Evolutionary conservation across 441 rosid genomes (phyloP), one percentile per base, ranked within the genome.

Genomic region (Syzygium malaccense): DNA sequence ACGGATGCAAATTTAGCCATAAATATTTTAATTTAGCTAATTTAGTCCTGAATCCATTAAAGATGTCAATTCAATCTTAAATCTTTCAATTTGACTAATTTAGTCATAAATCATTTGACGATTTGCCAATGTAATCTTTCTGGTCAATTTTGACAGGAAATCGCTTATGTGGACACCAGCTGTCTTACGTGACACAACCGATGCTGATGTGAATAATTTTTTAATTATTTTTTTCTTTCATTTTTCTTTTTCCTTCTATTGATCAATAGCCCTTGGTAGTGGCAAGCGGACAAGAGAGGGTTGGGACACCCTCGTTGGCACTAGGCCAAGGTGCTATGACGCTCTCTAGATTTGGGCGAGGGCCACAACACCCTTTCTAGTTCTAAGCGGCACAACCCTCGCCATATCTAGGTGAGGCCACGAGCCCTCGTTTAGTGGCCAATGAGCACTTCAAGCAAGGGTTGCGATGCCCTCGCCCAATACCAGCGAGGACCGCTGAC

Each of bases 211-310:
- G 0, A 14, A 58, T 58, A 5, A 26, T 0, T 58, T 11, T 58
- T 26, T 26, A 9, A 10, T 9, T 11, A 11, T 58, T 4, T 12
- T 11, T 26, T 60, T 60, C 7, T 26, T 28, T 60, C 3, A 28
- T 14, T 23, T n/a, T 14, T 14, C 18, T 7, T 62, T 62, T 62
- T 62, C 68, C 68, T 18, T n/a, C 6, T n/a, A 8, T 7, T 7
- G 3, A 6, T 62, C 9, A 0, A 11, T 1, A 14, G 0, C 33
- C n/a, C 18, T 62, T 62, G 33, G 32, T 0, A 0, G 30, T 62
- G 33, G 18, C 0, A 62, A 2, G 32, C 0, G 0, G 0, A 62
- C 18, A 6, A 28, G 6, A 0, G 14, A 58, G 64, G 30, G 64
- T 26, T 58, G 30, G 64, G 64, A 58, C 3, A 58, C 64, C 6